Conservation (phyloP, 257 asterid genomes). For the Jasminum sambac region DNA sequence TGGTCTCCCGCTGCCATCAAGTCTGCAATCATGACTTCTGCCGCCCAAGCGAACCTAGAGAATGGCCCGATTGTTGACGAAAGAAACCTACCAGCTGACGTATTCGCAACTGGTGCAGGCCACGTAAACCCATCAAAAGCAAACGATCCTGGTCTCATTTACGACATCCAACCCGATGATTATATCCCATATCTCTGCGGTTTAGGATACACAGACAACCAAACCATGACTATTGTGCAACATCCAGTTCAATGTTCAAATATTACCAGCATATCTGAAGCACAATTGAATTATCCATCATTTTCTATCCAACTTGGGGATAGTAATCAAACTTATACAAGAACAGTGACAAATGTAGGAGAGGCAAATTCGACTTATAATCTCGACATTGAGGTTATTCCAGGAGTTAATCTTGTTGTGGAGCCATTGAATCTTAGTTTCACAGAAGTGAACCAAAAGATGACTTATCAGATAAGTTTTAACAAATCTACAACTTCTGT, state of each 20-base stretch:
- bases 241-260: conserved; percentile 25
- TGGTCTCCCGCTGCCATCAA: conserved; percentile 62
- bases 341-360: conserved; percentile 52
- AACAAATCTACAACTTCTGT: conserved; percentile 13
- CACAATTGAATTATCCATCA: conserved; percentile 47
- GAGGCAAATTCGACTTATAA: conserved; percentile 33
- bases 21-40: conserved; percentile 53
- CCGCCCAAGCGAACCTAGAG: conserved; percentile 18
- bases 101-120: conserved; percentile 48
- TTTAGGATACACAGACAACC: conserved; percentile 31
- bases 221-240: conserved; percentile 30
- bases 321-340: conserved; percentile 19
- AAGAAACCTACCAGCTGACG: conserved; percentile 27
- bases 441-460: conserved; percentile 33
- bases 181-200: conserved; percentile 56
- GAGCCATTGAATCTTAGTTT: conserved; percentile 25
- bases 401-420: conserved; percentile 21
- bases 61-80: conserved; percentile 34
- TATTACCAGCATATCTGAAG: conserved; percentile 30
- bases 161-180: conserved; percentile 39
- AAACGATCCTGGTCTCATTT: conserved; percentile 47
- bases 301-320: conserved; percentile 31
- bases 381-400: not conserved
- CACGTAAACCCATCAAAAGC: conserved; percentile 50
- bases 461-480: conserved; percentile 33